These are phyloP conservation scores for Immersiporthe knoxdaviesiana DNA, from an alignment of 2,329 filamentous ascomycete species.

Conservation along the genomic window DNA sequence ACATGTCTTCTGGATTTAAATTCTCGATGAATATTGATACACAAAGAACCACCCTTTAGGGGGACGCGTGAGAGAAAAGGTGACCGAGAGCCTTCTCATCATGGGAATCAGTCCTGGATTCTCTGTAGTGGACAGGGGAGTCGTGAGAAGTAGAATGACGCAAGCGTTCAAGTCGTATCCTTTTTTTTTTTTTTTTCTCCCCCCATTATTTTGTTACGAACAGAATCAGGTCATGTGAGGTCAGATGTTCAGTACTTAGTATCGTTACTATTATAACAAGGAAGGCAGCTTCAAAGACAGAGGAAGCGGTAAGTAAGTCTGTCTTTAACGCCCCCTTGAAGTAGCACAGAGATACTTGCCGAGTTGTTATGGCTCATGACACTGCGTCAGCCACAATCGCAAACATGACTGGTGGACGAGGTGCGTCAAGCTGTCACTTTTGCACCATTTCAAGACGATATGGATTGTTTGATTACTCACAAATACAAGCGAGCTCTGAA, in stretches of 20 bases:
- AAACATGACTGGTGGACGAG: neutral
- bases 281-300: neutral
- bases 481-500: neutral
- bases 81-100: neutral
- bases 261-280: neutral
- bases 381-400: neutral
- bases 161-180: neutral
- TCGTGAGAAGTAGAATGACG: neutral
- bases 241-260: neutral
- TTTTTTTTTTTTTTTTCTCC: too few relatives aligned
- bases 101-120: neutral
- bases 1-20: neutral
- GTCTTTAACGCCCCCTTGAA: neutral
- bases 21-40: neutral
- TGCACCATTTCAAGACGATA: neutral
- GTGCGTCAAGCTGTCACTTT: neutral
- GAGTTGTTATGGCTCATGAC: neutral
- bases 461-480: neutral
- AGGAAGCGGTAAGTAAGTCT: neutral
- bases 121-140: neutral
- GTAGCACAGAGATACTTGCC: neutral
- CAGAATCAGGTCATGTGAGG: too few relatives aligned
- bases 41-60: neutral
- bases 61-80: neutral
- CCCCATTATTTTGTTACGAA: too few relatives aligned